Conservation (phyloP, 441 rosid species). For the Croton setiger region DNA sequence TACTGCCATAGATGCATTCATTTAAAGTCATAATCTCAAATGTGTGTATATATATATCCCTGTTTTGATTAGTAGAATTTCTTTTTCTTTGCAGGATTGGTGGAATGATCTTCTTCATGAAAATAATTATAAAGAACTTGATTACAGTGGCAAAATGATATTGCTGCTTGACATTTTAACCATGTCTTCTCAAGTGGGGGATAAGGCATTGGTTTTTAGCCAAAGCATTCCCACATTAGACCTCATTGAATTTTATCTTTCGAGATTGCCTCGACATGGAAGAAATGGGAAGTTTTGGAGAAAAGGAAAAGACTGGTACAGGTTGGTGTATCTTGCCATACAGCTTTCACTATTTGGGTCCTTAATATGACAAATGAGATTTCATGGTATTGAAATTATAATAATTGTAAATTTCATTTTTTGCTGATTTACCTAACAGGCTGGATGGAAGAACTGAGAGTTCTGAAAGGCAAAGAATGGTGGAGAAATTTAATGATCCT, state of each 20-base stretch:
- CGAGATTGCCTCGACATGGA: constrained; percentile 70
- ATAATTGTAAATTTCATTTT: constrained; percentile 10
- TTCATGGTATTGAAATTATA: neutral
- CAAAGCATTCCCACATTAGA: constrained; percentile 99
- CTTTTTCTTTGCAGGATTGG: constrained; percentile 63
- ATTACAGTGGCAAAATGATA: constrained; percentile 97
- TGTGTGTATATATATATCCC: neutral
- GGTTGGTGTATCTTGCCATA: constrained; percentile 47
- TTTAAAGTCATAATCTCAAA: neutral
- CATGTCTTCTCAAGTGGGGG: constrained; percentile 72
- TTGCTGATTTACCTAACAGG: constrained; percentile 42
- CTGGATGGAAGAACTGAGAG: constrained; percentile 98
- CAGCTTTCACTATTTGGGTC: neutral
- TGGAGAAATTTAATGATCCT: constrained; percentile 91
- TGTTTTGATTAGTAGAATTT: neutral
- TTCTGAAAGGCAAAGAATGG: constrained; percentile 93
- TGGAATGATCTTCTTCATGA: constrained; percentile 93
- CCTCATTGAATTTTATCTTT: constrained; percentile 91
- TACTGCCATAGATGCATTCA: constrained; percentile 4
- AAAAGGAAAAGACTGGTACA: constrained; percentile 98
- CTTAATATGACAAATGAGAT: neutral
- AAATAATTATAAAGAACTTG: constrained; percentile 64
- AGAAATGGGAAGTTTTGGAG: constrained; percentile 88
- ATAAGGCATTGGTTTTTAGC: constrained; percentile 95
- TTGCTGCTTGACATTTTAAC: constrained; percentile 88